Conservation (phyloP, 108 stramenopile species). For the Aurantiochytrium sp. region DNA sequence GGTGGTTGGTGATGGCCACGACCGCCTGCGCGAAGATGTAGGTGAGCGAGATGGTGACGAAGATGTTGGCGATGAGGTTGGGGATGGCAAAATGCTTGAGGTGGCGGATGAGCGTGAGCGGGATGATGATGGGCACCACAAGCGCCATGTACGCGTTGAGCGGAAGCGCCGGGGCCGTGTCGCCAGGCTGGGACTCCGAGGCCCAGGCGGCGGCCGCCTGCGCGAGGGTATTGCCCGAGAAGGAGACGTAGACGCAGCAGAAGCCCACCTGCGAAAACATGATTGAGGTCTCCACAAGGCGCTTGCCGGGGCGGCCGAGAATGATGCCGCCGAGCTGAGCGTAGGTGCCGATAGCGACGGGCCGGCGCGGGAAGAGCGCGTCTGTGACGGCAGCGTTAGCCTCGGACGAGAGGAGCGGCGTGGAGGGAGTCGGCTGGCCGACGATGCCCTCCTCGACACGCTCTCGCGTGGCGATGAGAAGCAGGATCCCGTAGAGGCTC, state of each 20-base stretch:
- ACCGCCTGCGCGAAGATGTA: neutral
- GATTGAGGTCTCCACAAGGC: neutral
- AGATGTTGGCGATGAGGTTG: constrained; percentile 13
- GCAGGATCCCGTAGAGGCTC: neutral
- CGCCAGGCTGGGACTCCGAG: neutral
- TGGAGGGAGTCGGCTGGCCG: neutral
- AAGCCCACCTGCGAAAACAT: neutral
- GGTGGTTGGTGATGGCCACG: neutral
- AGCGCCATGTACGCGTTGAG: neutral
- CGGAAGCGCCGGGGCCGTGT: neutral
- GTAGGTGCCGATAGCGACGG: neutral
- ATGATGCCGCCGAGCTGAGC: neutral
- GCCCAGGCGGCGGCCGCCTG: neutral
- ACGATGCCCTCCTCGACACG: neutral
- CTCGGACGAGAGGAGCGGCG: constrained; percentile 24
- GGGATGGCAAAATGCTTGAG: constrained; percentile 28
- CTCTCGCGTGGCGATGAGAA: neutral
- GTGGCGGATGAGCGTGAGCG: constrained; percentile 24
- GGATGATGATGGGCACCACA: neutral
- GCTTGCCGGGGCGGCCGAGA: neutral
- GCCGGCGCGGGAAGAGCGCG: neutral
- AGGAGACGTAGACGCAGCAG: constrained; percentile 23
- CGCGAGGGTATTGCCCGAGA: neutral
- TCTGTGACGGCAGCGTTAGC: neutral
- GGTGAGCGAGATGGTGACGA: constrained; percentile 6